Evolutionary conservation across 2,329 filamentous ascomycete genomes (phyloP), one percentile per base, ranked within the genome.

Genomic region (Leptographium radiaticola): DNA sequence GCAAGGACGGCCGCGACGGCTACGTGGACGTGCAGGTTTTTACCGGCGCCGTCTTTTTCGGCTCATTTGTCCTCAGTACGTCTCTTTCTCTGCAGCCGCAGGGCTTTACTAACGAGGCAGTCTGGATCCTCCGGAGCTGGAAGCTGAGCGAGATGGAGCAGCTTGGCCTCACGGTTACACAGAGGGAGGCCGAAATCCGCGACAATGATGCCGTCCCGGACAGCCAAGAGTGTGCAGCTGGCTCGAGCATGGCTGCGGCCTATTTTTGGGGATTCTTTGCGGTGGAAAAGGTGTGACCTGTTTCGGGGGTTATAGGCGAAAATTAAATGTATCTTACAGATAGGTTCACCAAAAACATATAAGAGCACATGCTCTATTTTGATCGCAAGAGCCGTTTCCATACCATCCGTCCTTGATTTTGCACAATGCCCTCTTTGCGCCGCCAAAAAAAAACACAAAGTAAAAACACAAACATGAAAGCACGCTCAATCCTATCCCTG

Each of bases 31-130:
- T 74, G 0, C 75, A 81, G 62, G 60, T 84, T 1, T 84, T 85
- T 58, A 75, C 76, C 0, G 81, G 78, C 1, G 68, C 79, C 56
- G 76, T 83, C 70, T 86, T 78, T 59, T 63, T 84, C 25, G 73
- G 68, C 2, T 77, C 75, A 13, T 75, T 76, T 16, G 18, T 73
- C 12, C 79, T 71, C 12, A 60, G 69, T 70, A 62, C 54, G 16
- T 33, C 16, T 10, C 9, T 52, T 42, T 9, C 36, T n/a, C 45
- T 18, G 8, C 15, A 20, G 6, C 44, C 25, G 15, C 13, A 15
- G 6, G 11, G 12, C 44, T 31, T 15, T 3, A 2, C 33, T 49
- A 11, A 38, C 31, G 20, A 9, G 16, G 2, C 39, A 70, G 67
- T 66, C n/a, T 73, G 70, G 71, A 51, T 64, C 9, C 55, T 74